Evolutionary conservation across 2,329 filamentous ascomycete species (phyloP).

Genomic region (Atkinsonella texensis): DNA sequence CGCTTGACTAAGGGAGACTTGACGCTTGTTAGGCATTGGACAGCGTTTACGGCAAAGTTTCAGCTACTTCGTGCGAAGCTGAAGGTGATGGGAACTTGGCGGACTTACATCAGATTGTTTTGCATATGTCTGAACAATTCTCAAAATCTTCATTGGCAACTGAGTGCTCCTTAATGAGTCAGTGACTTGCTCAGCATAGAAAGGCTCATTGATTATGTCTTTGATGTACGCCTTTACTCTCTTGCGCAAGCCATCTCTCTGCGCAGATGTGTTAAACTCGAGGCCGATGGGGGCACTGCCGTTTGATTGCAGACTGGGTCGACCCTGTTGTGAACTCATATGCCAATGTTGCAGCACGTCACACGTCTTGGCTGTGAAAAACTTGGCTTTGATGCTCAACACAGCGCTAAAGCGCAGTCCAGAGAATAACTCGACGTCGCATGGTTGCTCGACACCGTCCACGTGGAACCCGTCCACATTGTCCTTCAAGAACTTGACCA

Average conservation of each 20-base stretch:
- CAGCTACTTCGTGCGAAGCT: not conserved
- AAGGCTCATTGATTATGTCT: slow-evolving; percentile 33
- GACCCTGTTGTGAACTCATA: slow-evolving; percentile 23
- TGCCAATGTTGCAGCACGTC: slow-evolving; percentile 42
- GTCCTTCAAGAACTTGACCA: slow-evolving; percentile 34
- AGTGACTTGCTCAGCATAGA: slow-evolving; percentile 38
- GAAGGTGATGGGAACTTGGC: not conserved
- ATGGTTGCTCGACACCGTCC: slow-evolving; percentile 27
- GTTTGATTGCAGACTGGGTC: slow-evolving; percentile 28
- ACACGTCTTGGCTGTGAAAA: slow-evolving; percentile 36
- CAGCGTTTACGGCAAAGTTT: not conserved
- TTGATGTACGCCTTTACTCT: slow-evolving; percentile 36
- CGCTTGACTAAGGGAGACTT: slow-evolving; percentile 38
- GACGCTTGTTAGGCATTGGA: not conserved
- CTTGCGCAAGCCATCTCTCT: slow-evolving; percentile 34
- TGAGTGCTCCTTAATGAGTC: slow-evolving; percentile 31
- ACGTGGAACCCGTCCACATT: slow-evolving; percentile 34
- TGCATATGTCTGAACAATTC: slow-evolving; percentile 36
- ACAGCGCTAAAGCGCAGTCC: slow-evolving; percentile 31
- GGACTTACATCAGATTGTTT: slow-evolving; percentile 30
- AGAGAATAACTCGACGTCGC: slow-evolving; percentile 35
- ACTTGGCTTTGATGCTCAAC: slow-evolving; percentile 36
- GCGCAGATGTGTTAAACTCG: slow-evolving; percentile 28
- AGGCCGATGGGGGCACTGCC: slow-evolving; percentile 39
- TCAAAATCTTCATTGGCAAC: slow-evolving; percentile 34